Evolutionary conservation across 306 rosid genomes (phyloP).

Genomic region (Gynostemma pentaphyllum): DNA sequence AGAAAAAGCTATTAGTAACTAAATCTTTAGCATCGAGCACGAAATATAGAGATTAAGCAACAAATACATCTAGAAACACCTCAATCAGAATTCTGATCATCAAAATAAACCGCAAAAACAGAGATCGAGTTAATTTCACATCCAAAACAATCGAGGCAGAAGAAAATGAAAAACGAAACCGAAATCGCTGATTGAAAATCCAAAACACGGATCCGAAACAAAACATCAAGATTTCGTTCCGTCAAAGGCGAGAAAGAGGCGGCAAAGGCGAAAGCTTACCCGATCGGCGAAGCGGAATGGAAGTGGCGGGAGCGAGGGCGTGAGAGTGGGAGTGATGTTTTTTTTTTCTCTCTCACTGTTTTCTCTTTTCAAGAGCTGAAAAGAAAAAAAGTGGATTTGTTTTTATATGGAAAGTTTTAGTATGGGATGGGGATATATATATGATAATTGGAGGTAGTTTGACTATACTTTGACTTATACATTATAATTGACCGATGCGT

Average conservation of each 20-base stretch:
- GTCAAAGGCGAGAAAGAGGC: not conserved
- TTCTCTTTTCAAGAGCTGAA: not conserved
- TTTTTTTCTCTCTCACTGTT: no score
- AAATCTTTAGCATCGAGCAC: no score
- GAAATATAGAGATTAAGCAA: no score
- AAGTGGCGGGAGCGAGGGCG: slow-evolving; percentile 11
- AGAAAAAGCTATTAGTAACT: no score
- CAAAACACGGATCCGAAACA: not conserved
- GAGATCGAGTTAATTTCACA: not conserved
- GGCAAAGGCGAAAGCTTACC: slow-evolving; percentile 3
- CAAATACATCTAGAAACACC: not conserved
- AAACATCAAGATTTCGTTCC: not conserved
- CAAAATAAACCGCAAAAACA: not conserved
- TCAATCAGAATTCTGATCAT: not conserved
- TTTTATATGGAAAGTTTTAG: no score
- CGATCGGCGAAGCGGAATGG: not conserved
- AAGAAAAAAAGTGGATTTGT: no score
- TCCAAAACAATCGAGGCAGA: not conserved
- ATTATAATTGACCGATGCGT: no score
- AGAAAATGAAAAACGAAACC: not conserved
- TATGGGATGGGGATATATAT: no score
- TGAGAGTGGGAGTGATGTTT: no score
- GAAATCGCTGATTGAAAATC: not conserved
- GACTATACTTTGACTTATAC: no score
- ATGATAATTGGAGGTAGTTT: no score